Evolutionary conservation across 192 early-diverging fungal genomes (phyloP), one percentile per base, ranked within the genome.

Genomic region (Mortierella claussenii): DNA sequence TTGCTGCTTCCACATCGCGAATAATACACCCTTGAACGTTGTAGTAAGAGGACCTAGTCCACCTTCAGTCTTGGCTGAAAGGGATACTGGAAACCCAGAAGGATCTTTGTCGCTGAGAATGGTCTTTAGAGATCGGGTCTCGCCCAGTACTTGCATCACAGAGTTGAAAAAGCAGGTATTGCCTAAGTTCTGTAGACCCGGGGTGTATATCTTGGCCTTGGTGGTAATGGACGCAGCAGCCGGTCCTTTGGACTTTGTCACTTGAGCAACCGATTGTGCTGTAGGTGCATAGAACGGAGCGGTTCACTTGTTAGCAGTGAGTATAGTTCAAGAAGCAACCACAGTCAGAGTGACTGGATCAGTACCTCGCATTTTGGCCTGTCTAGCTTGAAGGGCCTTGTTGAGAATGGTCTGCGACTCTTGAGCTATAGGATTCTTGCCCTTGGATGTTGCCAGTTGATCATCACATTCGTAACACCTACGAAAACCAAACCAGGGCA

Each of bases 121-220:
- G 20, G 30, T 23, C 50, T 55, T 75, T 11, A 75, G 50, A 17
- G 71, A 75, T 26, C 46, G 65, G n/a, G 71, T 75, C 31, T 75
- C 71, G 0, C 50, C 30, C 20, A 75, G 20, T 42, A 80, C 85
- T 80, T 92, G 91, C 65, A 93, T 79, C 18, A 89, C 85, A 4
- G 89, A 88, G 55, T 93, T 94, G 79, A 94, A 94, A 55, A 94
- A 93, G 55, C 92, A 93, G 11, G 92, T 93, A 52, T 93, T 93
- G 24, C 92, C 91, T 34, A 93, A 78, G 52, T 93, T 93, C 11
- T 49, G 61, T 11, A 93, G 71, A 0, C 92, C 92, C 9, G 89
- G 80, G 0, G 79, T 60, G 18, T 26, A 48, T 13, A 75, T 47
- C 50, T 66, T 75, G 18, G 33, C 31, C 27, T 75, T 75, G 27